Conservation (phyloP, 1,284 basidiomycete species). For the Marasmius fiardii region DNA sequence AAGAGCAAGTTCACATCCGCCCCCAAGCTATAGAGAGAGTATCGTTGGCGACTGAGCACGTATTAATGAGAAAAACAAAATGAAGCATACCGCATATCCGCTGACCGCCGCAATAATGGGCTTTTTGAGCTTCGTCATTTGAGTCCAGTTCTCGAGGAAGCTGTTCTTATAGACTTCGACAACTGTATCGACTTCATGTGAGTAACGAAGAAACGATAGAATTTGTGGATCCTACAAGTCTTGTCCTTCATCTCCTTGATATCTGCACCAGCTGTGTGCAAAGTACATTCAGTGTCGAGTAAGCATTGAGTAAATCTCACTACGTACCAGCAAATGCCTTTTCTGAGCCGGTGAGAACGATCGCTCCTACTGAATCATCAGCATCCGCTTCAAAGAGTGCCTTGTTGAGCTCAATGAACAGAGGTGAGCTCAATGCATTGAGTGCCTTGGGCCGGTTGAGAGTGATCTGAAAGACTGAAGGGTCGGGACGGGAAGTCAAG, state of each 20-base stretch:
- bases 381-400: slow-evolving; percentile 72
- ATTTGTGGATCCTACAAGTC: slow-evolving; percentile 53
- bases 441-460: slow-evolving; percentile 96
- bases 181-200: slow-evolving; percentile 39
- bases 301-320: not conserved
- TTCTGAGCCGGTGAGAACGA: slow-evolving; percentile 93
- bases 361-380: slow-evolving; percentile 74
- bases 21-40: slow-evolving; percentile 67
- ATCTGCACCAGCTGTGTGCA: slow-evolving; percentile 70
- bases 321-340: slow-evolving; percentile 86
- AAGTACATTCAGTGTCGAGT: not conserved
- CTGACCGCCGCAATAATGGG: slow-evolving; percentile 96
- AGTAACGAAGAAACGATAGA: not conserved
- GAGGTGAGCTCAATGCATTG: slow-evolving; percentile 85
- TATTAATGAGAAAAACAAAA: not conserved
- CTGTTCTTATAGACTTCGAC: slow-evolving; percentile 86
- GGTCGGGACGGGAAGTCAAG: slow-evolving; percentile 69
- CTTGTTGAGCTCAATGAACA: slow-evolving; percentile 77
- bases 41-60: slow-evolving; percentile 3
- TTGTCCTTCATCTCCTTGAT: slow-evolving; percentile 96
- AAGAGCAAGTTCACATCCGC: slow-evolving; percentile 94
- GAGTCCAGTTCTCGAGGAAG: slow-evolving; percentile 88
- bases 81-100: slow-evolving; percentile 81
- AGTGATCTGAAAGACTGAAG: slow-evolving; percentile 83
- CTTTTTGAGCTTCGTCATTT: slow-evolving; percentile 77